phyloP scores from a whole-genome alignment of 2,329 filamentous ascomycete genomes.

The Alternaria conjuncta region DNA sequence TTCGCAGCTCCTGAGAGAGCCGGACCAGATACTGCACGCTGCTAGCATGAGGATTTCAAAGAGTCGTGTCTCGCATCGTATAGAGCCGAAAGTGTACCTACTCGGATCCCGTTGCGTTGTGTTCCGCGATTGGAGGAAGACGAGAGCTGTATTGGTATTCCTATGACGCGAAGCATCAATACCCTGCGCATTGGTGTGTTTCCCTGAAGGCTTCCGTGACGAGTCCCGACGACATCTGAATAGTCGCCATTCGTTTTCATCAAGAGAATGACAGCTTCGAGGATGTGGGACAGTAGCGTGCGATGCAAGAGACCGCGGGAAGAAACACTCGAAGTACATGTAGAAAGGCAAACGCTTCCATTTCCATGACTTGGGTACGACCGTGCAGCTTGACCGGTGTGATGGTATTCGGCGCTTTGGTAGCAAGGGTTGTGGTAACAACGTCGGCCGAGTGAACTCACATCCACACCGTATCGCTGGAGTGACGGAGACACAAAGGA shows the following conservation, averaged over 20 bases:
- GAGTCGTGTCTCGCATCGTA: neutral
- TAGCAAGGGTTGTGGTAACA: neutral
- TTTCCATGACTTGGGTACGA: neutral
- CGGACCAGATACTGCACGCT: neutral
- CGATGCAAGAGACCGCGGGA: neutral
- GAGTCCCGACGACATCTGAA: neutral
- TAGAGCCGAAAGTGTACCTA: neutral
- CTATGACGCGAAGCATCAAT: neutral
- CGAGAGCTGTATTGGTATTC: neutral
- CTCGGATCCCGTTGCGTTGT: neutral
- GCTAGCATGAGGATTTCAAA: neutral
- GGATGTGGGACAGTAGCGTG: neutral
- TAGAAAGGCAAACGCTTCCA: neutral
- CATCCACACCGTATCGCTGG: neutral
- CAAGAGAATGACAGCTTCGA: neutral
- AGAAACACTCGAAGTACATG: neutral
- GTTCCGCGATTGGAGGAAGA: neutral
- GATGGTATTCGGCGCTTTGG: neutral
- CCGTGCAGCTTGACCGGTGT: neutral
- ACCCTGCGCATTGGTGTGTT: fast-evolving
- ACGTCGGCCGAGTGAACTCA: neutral
- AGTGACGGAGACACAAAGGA: neutral
- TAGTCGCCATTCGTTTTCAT: neutral
- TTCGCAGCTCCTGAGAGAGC: neutral
- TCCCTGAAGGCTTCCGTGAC: neutral